These are phyloP conservation scores for Grosmannia serpens DNA, from an alignment of 2,329 filamentous ascomycete species.

Conservation along the genomic window DNA sequence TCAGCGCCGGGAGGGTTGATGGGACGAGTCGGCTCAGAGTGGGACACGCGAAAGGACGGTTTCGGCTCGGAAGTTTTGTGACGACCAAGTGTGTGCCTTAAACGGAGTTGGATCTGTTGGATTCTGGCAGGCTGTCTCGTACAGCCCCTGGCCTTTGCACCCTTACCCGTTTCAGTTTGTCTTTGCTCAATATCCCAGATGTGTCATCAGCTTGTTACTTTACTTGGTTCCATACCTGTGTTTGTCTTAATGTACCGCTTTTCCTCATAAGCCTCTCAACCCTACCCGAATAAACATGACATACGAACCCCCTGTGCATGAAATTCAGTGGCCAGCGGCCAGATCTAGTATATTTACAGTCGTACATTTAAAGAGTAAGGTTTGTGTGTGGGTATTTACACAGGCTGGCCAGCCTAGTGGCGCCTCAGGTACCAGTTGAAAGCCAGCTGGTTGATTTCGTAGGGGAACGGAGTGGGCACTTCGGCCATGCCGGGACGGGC, in stretches of 20 bases:
- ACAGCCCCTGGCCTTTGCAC: neutral
- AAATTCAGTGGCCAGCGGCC: neutral
- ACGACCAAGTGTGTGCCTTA: neutral
- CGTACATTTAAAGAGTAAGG: neutral
- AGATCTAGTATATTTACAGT: slow-evolving; percentile 1
- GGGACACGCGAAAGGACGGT: neutral
- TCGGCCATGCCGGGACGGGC: slow-evolving; percentile 70
- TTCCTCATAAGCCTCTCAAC: neutral
- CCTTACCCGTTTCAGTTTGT: neutral
- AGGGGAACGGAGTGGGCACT: slow-evolving; percentile 71
- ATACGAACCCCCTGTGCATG: neutral
- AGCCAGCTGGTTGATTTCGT: slow-evolving; percentile 62
- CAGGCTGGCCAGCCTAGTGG: slow-evolving; percentile 14
- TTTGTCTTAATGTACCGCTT: neutral
- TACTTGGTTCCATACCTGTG: neutral
- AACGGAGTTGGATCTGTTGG: slow-evolving; percentile 2
- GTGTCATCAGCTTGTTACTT: slow-evolving; percentile 1
- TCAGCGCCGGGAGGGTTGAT: too few relatives aligned
- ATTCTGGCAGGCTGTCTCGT: neutral
- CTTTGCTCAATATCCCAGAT: slow-evolving; percentile 1
- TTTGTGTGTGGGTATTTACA: neutral
- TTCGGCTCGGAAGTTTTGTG: neutral
- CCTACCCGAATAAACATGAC: slow-evolving; percentile 3
- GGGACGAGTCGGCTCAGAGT: too few relatives aligned
- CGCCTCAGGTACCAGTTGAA: slow-evolving; percentile 91